A percentile compares a stretch with the other conserved stretches of the same genome.
Evolutionary conservation across 2,329 filamentous ascomycete genomes (phyloP).

Genomic region (Alternaria viburni): DNA sequence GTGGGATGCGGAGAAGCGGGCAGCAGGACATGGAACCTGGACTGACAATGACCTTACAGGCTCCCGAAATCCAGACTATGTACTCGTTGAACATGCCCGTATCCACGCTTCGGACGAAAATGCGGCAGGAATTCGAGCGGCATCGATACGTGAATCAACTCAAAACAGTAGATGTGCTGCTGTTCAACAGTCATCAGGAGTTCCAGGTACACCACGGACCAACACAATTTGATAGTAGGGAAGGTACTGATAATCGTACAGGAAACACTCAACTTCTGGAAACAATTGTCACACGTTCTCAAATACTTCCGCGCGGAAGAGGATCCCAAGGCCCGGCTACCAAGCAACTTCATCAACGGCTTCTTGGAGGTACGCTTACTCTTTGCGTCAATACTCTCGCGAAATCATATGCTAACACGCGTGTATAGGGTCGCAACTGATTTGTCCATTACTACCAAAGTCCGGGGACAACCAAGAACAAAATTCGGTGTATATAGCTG

Average conservation of each 20-base stretch:
- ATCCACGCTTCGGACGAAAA: conserved; percentile 85
- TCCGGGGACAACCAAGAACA: conserved; percentile 17
- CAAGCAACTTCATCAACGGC: conserved; percentile 87
- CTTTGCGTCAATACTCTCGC: no score
- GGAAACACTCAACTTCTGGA: conserved; percentile 99
- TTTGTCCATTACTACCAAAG: conserved; percentile 3
- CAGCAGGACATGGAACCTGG: neutral
- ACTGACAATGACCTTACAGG: conserved; percentile 60
- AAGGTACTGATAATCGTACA: conserved; percentile 47
- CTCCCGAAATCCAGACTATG: conserved; percentile 96
- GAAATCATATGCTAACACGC: conserved; percentile 6
- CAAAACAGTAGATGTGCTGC: conserved; percentile 82
- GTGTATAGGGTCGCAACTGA: conserved; percentile 49
- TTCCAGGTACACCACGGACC: conserved; percentile 72
- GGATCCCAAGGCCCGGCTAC: conserved; percentile 76
- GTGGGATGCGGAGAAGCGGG: neutral
- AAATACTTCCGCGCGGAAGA: conserved; percentile 94
- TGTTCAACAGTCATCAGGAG: conserved; percentile 90
- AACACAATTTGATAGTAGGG: neutral
- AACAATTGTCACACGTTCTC: conserved; percentile 93
- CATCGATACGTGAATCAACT: conserved; percentile 93
- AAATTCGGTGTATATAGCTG: conserved; percentile 42
- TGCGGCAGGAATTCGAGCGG: conserved; percentile 95
- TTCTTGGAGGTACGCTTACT: conserved; percentile 83
- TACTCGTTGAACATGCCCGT: conserved; percentile 92